phyloP scores from a whole-genome alignment of 1,284 basidiomycete species.

The Phaffia rhodozyma region DNA sequence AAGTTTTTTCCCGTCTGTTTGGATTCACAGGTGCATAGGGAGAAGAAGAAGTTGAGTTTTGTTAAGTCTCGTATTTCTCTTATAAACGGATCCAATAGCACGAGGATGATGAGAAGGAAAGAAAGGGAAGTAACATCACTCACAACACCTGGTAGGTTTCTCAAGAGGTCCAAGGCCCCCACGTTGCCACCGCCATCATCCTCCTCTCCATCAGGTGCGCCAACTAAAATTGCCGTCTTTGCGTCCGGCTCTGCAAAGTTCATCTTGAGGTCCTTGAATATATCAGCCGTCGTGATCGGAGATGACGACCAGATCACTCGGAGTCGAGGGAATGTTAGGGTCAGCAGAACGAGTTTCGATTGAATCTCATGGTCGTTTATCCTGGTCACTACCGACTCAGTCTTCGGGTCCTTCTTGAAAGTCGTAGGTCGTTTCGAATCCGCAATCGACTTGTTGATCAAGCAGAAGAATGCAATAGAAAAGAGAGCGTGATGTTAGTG shows the following conservation, averaged over 20 bases:
- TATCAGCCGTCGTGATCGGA: constrained; percentile 79
- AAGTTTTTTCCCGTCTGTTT: constrained; percentile 49
- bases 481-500: constrained; percentile 17
- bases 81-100: too few species aligned
- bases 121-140: background rate
- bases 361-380: constrained; percentile 47
- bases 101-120: background rate
- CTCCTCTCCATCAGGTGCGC: constrained; percentile 72
- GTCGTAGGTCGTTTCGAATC: background rate
- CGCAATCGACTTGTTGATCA: constrained; percentile 7
- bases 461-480: background rate
- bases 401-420: constrained; percentile 3
- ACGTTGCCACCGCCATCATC: constrained; percentile 49
- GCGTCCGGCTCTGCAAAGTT: constrained; percentile 74
- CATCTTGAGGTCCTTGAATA: constrained; percentile 85
- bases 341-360: constrained; percentile 79
- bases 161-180: constrained; percentile 60
- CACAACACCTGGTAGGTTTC: constrained; percentile 45
- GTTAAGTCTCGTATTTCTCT: background rate
- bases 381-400: background rate
- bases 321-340: constrained; percentile 77
- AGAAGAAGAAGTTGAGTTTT: background rate
- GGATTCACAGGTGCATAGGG: background rate
- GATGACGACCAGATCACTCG: constrained; percentile 96
- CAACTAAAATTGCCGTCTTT: constrained; percentile 57